Conservation (phyloP, 805 yeast genomes). For the Wickerhamomyces alni region DNA sequence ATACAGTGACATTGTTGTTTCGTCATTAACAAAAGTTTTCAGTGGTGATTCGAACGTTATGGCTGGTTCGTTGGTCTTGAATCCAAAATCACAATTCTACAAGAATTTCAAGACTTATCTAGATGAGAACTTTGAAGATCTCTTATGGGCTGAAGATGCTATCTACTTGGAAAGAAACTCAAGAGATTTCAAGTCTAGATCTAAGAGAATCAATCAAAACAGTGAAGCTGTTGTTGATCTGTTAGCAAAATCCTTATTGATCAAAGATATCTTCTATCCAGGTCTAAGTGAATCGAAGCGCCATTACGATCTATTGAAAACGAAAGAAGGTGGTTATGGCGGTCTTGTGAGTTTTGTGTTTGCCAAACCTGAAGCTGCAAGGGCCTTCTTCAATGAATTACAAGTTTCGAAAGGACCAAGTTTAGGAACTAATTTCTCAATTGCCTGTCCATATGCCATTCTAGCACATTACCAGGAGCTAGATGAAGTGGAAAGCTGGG, state of each 20-base stretch:
- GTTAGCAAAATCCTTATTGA: slow-evolving; percentile 39
- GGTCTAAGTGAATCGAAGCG: slow-evolving; percentile 41
- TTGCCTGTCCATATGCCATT: slow-evolving; percentile 86
- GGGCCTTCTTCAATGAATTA: slow-evolving; percentile 65
- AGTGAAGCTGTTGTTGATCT: slow-evolving; percentile 50
- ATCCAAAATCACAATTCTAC: slow-evolving; percentile 55
- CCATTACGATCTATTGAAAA: slow-evolving; percentile 67
- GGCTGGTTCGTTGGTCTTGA: slow-evolving; percentile 86
- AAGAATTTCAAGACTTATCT: slow-evolving; percentile 42
- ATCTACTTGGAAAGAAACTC: slow-evolving; percentile 88
- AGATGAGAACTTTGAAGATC: slow-evolving; percentile 57
- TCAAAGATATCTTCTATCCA: slow-evolving; percentile 72
- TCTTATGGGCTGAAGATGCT: slow-evolving; percentile 92
- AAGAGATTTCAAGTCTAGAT: slow-evolving; percentile 74
- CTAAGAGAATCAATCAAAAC: slow-evolving; percentile 44
- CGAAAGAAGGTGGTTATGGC: slow-evolving; percentile 80
- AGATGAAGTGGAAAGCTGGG: slow-evolving; percentile 76
- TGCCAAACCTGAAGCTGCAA: slow-evolving; percentile 56
- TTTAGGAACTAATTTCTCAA: slow-evolving; percentile 81
- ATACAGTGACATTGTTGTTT: slow-evolving; percentile 79
- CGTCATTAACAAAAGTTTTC: slow-evolving; percentile 87
- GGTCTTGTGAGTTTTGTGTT: slow-evolving; percentile 76
- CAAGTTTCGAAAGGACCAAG: slow-evolving; percentile 83
- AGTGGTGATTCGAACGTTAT: slow-evolving; percentile 93
- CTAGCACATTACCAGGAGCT: slow-evolving; percentile 81